Evolutionary conservation across 306 rosid species (phyloP).

Genomic region (Biancaea sappan): DNA sequence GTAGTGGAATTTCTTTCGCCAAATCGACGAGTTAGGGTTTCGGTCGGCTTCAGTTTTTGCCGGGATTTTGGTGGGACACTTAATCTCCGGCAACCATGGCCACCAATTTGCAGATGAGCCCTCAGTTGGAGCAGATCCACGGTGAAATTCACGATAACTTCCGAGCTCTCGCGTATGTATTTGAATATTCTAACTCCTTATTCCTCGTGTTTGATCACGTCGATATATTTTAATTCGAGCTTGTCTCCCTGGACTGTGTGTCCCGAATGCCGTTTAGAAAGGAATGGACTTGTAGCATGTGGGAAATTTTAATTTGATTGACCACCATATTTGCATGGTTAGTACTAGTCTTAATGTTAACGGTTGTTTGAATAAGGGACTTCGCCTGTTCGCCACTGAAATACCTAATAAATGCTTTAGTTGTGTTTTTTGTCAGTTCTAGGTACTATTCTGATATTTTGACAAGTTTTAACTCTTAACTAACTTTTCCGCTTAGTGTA

Average conservation of each 20-base stretch:
- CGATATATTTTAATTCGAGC: background rate
- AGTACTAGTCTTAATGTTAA: background rate
- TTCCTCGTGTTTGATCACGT: background rate
- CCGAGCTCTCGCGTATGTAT: constrained; percentile 88
- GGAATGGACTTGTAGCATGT: background rate
- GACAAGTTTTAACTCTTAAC: background rate
- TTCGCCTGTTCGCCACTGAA: background rate
- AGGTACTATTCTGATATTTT: background rate
- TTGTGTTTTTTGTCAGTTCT: background rate
- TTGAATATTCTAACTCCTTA: background rate
- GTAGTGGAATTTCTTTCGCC: background rate
- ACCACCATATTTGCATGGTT: background rate
- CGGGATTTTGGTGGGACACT: constrained; percentile 37
- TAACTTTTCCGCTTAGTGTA: background rate
- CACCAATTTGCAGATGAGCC: constrained; percentile 70
- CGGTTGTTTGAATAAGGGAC: constrained; percentile 23
- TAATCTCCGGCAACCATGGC: constrained; percentile 68
- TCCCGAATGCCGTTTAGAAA: background rate
- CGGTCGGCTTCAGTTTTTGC: constrained; percentile 27
- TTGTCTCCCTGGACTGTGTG: background rate
- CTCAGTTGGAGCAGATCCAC: constrained; percentile 98
- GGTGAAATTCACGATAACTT: constrained; percentile 91
- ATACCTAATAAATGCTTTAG: background rate
- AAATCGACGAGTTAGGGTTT: constrained; percentile 41
- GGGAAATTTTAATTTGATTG: background rate